phyloP scores from a whole-genome alignment of 148 eudicot species.

The Rhododendron williamsianum region DNA sequence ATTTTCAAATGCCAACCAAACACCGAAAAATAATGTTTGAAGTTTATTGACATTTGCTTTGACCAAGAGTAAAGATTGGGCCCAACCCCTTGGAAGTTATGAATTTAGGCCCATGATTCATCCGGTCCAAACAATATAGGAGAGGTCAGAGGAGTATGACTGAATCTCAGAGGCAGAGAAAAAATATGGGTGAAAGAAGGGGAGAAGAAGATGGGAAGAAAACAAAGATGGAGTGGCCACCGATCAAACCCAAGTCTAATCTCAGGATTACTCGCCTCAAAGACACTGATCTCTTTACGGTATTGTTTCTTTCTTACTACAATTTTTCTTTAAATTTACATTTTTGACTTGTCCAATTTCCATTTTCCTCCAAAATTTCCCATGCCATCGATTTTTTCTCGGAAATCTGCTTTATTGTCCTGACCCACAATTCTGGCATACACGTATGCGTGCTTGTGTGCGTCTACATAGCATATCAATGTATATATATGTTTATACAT shows the following conservation, averaged over 20 bases:
- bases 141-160: neutral
- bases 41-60: too few species aligned
- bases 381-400: neutral
- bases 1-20: too few species aligned
- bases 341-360: neutral
- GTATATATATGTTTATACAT: neutral
- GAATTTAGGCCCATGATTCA: neutral
- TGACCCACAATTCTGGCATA: neutral
- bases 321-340: neutral
- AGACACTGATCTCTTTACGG: constrained; percentile 67
- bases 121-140: neutral
- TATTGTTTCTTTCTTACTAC: constrained; percentile 10
- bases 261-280: constrained; percentile 58
- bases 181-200: constrained; percentile 48
- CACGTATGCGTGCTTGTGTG: neutral
- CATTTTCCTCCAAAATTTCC: neutral
- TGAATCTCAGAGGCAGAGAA: constrained; percentile 25
- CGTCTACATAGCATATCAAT: neutral
- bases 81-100: neutral
- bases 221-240: constrained; percentile 50
- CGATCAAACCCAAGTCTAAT: constrained; percentile 57
- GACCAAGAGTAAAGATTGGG: too few species aligned
- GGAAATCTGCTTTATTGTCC: neutral
- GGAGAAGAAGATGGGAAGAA: constrained; percentile 29
- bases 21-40: too few species aligned